Base-by-base conservation (phyloP, 441 rosid species). In the Metrosideros polymorpha region DNA sequence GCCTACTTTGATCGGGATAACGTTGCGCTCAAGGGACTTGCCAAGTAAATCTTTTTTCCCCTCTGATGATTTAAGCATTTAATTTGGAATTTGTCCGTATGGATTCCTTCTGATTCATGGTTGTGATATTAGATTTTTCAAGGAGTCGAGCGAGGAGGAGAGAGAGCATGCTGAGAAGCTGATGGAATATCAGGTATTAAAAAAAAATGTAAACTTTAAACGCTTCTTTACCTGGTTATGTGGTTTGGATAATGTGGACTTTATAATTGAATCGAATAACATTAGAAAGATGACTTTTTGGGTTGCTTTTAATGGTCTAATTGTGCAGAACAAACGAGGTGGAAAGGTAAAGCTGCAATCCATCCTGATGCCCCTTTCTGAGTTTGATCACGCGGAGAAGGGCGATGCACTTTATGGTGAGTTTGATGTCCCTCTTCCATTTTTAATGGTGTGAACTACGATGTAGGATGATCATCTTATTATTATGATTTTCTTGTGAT, bases 1-100 rank as follows among this genome's bases (percentile, higher is more conserved):
- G 99, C 98, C 7, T 98, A 95, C 89, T 96, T 98, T 84, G 99
- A 96, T 90, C 94, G 99, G 90, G 99, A 98, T 91, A 93, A 96
- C 89, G 87, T 98, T 85, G 99, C 96, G 35, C 91, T 98, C 50
- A 95, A 90, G 86, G 99, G 99, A 42, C 88, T 95, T 1, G 98
- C 99, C 88, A 98, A 95, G 99, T 98, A 94, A 89, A 47, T 39
- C 51, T 43, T 12, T 86, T 85, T 75, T 85, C 45, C 9, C 84
- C 45, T 83, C 56, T 1, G 12, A 39, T 52, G 71, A 57, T 24
- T 30, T 52, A 50, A 29, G 1, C 25, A 45, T 39, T 56, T 47
- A 6, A 57, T 54, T 79, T 32, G 82, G 71, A 32, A 71, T 9
- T 19, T 12, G 14, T 77, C 35, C 55, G 53, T 6, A 39, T 27